Evolutionary conservation across 768 basidiomycete genomes (phyloP).

Genomic region (Pleurotus djamor): DNA sequence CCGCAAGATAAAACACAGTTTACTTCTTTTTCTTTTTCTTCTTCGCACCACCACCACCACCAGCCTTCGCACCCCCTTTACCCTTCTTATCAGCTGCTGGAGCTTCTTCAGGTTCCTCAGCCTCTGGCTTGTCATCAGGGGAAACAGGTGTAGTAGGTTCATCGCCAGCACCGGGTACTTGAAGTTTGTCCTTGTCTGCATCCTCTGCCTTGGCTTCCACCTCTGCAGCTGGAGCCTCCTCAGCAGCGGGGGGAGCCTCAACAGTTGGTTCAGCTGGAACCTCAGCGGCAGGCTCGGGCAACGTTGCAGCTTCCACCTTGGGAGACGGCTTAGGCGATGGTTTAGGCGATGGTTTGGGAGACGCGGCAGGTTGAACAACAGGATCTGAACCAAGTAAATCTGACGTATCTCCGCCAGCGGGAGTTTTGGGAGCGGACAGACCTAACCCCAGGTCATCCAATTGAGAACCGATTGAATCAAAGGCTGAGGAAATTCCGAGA

Average conservation of each 20-base stretch:
- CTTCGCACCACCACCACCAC: neutral
- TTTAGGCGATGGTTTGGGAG: conserved; percentile 13
- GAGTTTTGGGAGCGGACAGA: neutral
- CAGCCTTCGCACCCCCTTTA: neutral
- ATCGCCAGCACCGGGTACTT: neutral
- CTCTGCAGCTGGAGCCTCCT: neutral
- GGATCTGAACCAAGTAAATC: neutral
- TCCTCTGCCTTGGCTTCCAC: conserved; percentile 1
- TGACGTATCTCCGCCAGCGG: neutral
- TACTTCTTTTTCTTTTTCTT: conserved; percentile 6
- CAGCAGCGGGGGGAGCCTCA: neutral
- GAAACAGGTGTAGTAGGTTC: conserved; percentile 1
- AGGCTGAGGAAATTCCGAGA: neutral
- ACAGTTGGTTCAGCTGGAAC: neutral
- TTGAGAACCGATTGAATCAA: neutral
- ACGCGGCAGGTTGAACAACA: neutral
- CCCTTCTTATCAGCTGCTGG: neutral
- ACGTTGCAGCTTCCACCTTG: conserved; percentile 8
- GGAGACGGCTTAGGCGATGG: conserved; percentile 10
- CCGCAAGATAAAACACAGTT: neutral
- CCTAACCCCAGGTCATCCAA: neutral
- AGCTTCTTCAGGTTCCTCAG: neutral
- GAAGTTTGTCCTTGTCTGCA: neutral
- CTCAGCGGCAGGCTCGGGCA: neutral
- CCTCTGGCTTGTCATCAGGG: neutral